Evolutionary conservation across 768 basidiomycete species (phyloP).

Genomic region (Suillus subalutaceus): DNA sequence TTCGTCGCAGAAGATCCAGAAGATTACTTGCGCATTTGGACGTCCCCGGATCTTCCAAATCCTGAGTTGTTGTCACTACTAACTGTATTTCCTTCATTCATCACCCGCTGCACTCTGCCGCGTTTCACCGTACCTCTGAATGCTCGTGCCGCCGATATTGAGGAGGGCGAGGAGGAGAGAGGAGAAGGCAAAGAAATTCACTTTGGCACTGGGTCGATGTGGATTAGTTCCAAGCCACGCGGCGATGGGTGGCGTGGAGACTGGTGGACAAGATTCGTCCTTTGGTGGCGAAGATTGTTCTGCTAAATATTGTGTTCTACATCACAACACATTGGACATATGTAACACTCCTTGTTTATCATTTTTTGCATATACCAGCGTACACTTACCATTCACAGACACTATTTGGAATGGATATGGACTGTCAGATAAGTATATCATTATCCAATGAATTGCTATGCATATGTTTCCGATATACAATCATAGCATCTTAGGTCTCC

Average conservation of each 20-base stretch:
- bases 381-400: slow-evolving; percentile 26
- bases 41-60: slow-evolving; percentile 76
- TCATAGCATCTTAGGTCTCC: slow-evolving; percentile 1
- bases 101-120: slow-evolving; percentile 68
- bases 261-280: slow-evolving; percentile 77
- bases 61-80: slow-evolving; percentile 72
- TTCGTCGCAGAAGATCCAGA: slow-evolving; percentile 35
- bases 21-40: slow-evolving; percentile 77
- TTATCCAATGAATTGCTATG: slow-evolving; percentile 11
- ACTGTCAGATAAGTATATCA: slow-evolving; percentile 12
- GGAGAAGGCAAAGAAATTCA: slow-evolving; percentile 59
- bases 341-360: slow-evolving; percentile 38
- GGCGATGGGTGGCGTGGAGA: slow-evolving; percentile 70
- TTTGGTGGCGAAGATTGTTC: slow-evolving; percentile 82
- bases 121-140: slow-evolving; percentile 58
- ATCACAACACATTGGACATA: slow-evolving; percentile 33
- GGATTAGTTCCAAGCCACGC: slow-evolving; percentile 66
- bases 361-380: slow-evolving; percentile 23
- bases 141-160: slow-evolving; percentile 56
- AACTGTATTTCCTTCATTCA: slow-evolving; percentile 75
- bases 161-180: slow-evolving; percentile 66
- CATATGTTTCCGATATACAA: slow-evolving; percentile 10
- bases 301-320: slow-evolving; percentile 49
- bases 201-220: slow-evolving; percentile 85
- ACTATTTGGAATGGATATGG: slow-evolving; percentile 28